Base-by-base conservation (phyloP, 352 stramenopile species). In the Pythium apleroticum region DNA sequence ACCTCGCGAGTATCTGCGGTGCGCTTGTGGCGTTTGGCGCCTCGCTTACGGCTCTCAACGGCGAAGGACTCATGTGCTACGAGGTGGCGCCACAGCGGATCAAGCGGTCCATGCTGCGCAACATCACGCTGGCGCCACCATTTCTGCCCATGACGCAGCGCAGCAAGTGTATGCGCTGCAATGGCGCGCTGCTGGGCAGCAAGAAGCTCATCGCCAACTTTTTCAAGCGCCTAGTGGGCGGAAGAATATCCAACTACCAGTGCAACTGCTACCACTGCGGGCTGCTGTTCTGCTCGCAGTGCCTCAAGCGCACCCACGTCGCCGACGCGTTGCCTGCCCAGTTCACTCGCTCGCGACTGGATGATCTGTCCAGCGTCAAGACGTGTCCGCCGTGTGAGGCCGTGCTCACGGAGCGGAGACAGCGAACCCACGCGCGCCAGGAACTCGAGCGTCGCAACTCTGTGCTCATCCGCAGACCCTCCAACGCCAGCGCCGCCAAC, bases 231-330 rank as follows among this genome's bases (percentile, higher is more conserved):
- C 27, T 83, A 1, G 20, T 93, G 20, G 80, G 81, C 43, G 53
- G 77, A 37, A 71, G 72, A 24, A 61, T 85, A 66, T 68, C 71
- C 17, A 66, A 63, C 45, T 75, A 87, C 54, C 75, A 89, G 59
- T 77, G 77, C 71, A 92, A 91, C 60, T 94, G 85, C 73, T 94
- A 92, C 72, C 85, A 92, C 63, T 94, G 85, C 66, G 85, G 85
- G 1, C 75, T 91, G 55, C 66, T 94, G 25, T 94, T 87, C 56
- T 94, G 85, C 63, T 66, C 60, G 24, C 60, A 88, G 54, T 94
- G 85, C 56, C 68, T 91, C 15, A 69, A 75, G 52, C 63, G 59
- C 35, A 86, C 77, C 50, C 74, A 81, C 25, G 78, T 77, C 30
- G 35, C 39, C 25, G 84, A 86, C 45, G 71, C 71, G 28, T 77